phyloP scores from a whole-genome alignment of 129 eudicot species.

The Apium graveolens region DNA sequence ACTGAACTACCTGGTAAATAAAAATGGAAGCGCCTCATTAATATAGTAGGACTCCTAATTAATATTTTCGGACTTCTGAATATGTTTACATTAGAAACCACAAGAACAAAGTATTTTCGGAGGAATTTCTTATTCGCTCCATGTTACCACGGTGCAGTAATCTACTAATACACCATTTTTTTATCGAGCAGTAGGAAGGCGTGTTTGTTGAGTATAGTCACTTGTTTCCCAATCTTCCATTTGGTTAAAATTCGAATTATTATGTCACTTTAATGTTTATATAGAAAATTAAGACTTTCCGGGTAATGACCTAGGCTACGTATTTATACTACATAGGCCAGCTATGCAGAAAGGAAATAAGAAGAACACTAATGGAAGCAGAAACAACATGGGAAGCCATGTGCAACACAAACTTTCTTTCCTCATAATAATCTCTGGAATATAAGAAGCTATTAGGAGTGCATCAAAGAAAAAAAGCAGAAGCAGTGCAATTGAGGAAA shows the following conservation, averaged over 20 bases:
- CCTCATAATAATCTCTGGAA: neutral
- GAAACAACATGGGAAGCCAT: neutral
- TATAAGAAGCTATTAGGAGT: neutral
- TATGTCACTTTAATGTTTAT: too few relatives aligned
- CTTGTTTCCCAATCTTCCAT: neutral
- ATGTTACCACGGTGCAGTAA: neutral
- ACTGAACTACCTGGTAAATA: neutral
- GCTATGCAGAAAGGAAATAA: neutral
- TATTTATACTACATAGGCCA: neutral
- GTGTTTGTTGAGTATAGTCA: neutral
- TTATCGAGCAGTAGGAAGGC: neutral
- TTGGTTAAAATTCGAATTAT: neutral
- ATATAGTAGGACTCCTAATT: neutral
- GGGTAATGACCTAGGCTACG: neutral
- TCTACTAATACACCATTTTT: neutral
- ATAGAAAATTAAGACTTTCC: neutral
- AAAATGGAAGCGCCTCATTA: neutral
- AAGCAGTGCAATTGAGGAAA: neutral
- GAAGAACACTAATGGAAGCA: neutral
- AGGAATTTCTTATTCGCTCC: neutral
- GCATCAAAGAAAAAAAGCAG: neutral
- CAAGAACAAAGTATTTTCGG: neutral
- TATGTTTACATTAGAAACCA: neutral
- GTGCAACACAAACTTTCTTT: neutral
- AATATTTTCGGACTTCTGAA: neutral